Base-by-base conservation (phyloP, 139 green algal genomes). In the Axilococcus clingmanii region DNA sequence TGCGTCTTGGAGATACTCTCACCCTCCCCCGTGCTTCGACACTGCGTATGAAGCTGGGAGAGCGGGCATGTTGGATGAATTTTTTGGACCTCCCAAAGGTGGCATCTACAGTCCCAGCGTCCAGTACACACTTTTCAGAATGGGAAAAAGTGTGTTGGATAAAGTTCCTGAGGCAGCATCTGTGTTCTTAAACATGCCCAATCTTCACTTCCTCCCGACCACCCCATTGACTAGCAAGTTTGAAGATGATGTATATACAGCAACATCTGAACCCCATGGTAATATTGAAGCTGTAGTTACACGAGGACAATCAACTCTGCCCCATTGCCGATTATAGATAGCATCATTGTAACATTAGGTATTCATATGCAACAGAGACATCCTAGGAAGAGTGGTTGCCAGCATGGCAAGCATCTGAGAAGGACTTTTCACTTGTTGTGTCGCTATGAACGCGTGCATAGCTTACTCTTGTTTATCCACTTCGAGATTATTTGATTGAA, bases 151-250 rank as follows among this genome's bases (percentile, higher is more conserved):
- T 0, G 63, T 76, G 0, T 53, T 96, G 23, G 49, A 71, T 36
- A 51, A 51, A 29, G 65, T 78, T 11, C 54, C 67, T 4, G 61
- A 85, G 59, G 63, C 86, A 9, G 81, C 89, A n/a, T 74, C 38
- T 3, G 66, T 97, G 9, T 91, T 80, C 53, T 64, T 97, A 15
- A 94, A 89, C 63, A 75, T 95, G 71, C 91, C 91, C 54, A 98
- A 98, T 74, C 59, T 98, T 12, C 91, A 98, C 69, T 98, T 98
- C 68, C 30, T 97, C 6, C 91, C 91, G 7, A 79, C 72, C 57
- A 65, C 53, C 9, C 58, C 58, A 5, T 71, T 86, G 38, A 69
- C 66, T 46, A 29, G 29, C 50, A 56, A 75, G 32, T 97, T 96
- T 63, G 74, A 93, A 9, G 64, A 97, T 57, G 90, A 97, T 52